Evolutionary conservation across 306 rosid genomes (phyloP).

Genomic region (Lupinus albus): DNA sequence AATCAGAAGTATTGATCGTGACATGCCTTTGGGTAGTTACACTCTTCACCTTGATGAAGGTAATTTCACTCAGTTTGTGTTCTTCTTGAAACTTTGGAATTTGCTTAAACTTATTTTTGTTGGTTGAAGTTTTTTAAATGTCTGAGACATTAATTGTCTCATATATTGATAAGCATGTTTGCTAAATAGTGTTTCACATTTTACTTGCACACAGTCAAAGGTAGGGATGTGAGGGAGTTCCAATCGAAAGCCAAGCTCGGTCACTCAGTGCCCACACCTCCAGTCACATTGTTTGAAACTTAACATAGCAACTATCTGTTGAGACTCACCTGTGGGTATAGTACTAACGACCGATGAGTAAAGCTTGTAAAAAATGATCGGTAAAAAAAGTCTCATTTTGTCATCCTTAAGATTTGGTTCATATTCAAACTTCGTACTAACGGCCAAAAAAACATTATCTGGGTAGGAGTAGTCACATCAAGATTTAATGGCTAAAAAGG

Average conservation of each 20-base stretch:
- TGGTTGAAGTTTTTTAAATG: neutral
- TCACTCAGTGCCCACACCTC: too few species aligned
- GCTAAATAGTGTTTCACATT: neutral
- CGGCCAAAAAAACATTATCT: too few species aligned
- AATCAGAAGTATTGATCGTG: constrained; percentile 85
- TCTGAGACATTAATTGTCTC: neutral
- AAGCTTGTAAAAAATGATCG: neutral
- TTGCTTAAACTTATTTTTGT: constrained; percentile 4
- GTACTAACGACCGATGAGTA: neutral
- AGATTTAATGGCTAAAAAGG: neutral
- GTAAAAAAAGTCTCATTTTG: too few species aligned
- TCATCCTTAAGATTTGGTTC: constrained; percentile 1
- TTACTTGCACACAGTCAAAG: neutral
- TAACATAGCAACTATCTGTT: neutral
- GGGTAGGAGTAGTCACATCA: neutral
- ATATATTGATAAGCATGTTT: neutral
- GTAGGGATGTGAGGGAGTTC: too few species aligned
- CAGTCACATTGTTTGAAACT: too few species aligned
- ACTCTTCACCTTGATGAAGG: constrained; percentile 98
- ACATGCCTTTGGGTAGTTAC: constrained; percentile 94
- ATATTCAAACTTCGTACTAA: too few species aligned
- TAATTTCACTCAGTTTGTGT: constrained; percentile 36
- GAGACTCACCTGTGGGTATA: neutral
- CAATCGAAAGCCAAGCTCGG: too few species aligned
- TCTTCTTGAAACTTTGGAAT: constrained; percentile 29